Evolutionary conservation across 805 yeast genomes (phyloP), one percentile per base, ranked within the genome.

Genomic region (Saccharomycopsis amapae): DNA sequence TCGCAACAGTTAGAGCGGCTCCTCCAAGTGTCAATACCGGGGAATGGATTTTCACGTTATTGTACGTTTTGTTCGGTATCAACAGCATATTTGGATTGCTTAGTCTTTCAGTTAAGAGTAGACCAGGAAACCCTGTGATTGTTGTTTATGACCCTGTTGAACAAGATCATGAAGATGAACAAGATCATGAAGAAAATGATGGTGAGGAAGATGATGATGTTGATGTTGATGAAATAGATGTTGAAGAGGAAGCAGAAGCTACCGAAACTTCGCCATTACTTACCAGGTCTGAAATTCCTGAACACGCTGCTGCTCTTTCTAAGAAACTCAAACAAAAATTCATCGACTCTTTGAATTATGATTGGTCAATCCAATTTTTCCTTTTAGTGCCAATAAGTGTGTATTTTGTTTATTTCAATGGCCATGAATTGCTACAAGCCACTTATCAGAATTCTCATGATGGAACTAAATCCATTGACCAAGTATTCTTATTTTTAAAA

Each of bases 291-390:
- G 32, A 38, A 23, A 24, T 23, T 7, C 6, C 41, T 5, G 13
- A 6, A 9, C 30, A 24, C 6, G 39, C 30, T 5, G 25, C 10
- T 5, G 6, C 5, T n/a, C 12, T 25, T 15, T 15, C 30, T 36
- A 18, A 23, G 6, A 24, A 4, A 24, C 31, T 23, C 15, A 25
- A 22, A 24, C 13, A 20, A 15, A 13, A 33, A 5, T 5, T n/a
- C 15, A 15, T 43, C 2, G 51, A 56, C 41, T 73, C 78, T 3
- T 71, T 74, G 39, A 73, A 80, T 34, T 85, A 82, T 57, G 95
- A 83, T 56, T 88, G 96, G 96, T 70, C 81, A 13, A 53, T 85
- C 15, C 95, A 88, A 60, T 86, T 76, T 56, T 53, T 85, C 26
- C 51, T 79, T 1, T 59, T 81, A 15, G 85, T 82, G 12, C 96